Evolutionary conservation across 2,329 filamentous ascomycete genomes (phyloP), one percentile per base, ranked within the genome.

Genomic region (Chaetomium globosum): DNA sequence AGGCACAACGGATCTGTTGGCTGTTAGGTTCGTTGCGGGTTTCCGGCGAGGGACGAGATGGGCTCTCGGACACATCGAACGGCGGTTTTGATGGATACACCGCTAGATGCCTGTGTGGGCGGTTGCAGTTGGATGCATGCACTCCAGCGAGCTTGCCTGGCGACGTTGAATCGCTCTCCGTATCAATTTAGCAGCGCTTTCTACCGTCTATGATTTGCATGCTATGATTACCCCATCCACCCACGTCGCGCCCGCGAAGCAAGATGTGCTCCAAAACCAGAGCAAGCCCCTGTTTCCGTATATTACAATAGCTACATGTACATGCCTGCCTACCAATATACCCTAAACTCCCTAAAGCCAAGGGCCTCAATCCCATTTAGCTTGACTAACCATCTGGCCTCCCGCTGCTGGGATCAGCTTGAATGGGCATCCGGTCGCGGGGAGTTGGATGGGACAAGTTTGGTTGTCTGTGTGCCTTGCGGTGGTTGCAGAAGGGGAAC

Each of bases 401-500:
- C 10, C 23, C 8, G 21, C 33, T 19, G 4, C 2, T 12, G 9
- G 1, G 6, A 53, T 54, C 51, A 63, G 12, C 23, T 28, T 12
- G 43, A 49, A 16, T 46, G 56, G 9, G 39, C 36, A 33, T 57
- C 56, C n/a, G 52, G 51, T 33, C 33, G 58, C 8, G 55, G 55
- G 21, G 60, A 62, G 33, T 46, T 56, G 7, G 51, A 39, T 36
- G 52, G 52, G 3, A 19, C 58, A 9, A 59, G 59, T n/a, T 51
- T 58, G 19, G 61, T 48, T 9, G 61, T 59, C 36, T 39, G 58
- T 19, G 13, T 7, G 21, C 56, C 33, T 19, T 64, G 61, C 12
- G 48, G 19, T 30, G 28, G 28, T 48, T 63, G 64, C 56, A 63
- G 63, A 7, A 67, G 51, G 19, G 64, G 48, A 9, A 62, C 61